Evolutionary conservation across 1,284 basidiomycete genomes (phyloP).

Genomic region (Fomes fomentarius): DNA sequence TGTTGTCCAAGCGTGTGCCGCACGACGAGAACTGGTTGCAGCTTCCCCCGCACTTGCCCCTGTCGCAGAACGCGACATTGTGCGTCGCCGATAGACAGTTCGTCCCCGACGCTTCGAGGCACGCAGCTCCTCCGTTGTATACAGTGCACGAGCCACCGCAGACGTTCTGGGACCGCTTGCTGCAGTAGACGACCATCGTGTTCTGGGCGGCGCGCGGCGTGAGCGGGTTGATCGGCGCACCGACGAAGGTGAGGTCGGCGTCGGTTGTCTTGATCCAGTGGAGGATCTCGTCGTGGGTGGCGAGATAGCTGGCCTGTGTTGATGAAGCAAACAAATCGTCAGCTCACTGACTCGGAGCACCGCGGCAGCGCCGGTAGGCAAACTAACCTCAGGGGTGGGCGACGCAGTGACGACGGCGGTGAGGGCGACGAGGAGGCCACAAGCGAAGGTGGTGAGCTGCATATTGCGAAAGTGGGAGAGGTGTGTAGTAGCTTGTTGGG

Average conservation of each 20-base stretch:
- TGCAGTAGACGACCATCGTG: slow-evolving; percentile 1
- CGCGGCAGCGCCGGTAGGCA: too few relatives aligned
- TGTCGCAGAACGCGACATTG: not conserved
- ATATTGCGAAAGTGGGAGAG: too few relatives aligned
- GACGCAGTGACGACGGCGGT: too few relatives aligned
- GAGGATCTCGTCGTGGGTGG: not conserved
- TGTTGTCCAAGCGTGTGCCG: not conserved
- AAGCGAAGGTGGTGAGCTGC: too few relatives aligned
- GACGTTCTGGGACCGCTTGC: not conserved
- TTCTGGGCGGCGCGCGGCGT: not conserved
- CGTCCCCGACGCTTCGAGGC: not conserved
- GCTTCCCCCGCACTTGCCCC: not conserved
- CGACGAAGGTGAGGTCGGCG: slow-evolving; percentile 3
- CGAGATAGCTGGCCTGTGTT: not conserved
- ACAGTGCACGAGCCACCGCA: not conserved
- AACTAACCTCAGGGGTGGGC: too few relatives aligned
- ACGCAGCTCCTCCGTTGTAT: not conserved
- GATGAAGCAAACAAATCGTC: too few relatives aligned
- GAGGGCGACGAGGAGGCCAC: too few relatives aligned
- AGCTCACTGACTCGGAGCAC: too few relatives aligned
- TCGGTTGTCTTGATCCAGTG: slow-evolving; percentile 5
- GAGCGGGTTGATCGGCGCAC: not conserved
- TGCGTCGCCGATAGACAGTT: not conserved
- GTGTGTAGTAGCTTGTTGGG: too few relatives aligned
- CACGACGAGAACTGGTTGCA: not conserved